Conservation (phyloP, 306 rosid genomes). For the Glycine soja region DNA sequence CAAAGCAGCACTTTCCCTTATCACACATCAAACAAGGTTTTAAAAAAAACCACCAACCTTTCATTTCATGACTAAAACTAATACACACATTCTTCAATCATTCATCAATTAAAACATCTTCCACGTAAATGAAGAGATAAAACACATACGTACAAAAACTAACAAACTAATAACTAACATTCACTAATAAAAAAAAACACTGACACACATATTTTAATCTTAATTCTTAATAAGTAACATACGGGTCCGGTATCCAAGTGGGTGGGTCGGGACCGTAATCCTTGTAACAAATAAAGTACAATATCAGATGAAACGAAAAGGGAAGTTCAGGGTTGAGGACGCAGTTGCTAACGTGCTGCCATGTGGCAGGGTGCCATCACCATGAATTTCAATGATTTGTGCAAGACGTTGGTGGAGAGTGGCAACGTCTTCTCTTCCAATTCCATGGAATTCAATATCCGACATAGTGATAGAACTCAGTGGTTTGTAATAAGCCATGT, state of each 20-base stretch:
- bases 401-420: constrained; percentile 57
- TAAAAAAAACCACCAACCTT: constrained; percentile 4
- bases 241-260: constrained; percentile 91
- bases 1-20: constrained; percentile 65
- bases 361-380: constrained; percentile 71
- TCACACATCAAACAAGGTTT: constrained; percentile 37
- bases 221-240: constrained; percentile 11
- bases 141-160: no score
- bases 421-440: constrained; percentile 51
- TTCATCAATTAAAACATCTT: constrained; percentile 8
- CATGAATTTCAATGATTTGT: constrained; percentile 55
- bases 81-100: no score
- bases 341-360: constrained; percentile 65
- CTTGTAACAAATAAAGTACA: constrained; percentile 73
- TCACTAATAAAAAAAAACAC: no score
- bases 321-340: constrained; percentile 78
- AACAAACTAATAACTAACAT: no score
- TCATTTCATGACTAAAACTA: not conserved
- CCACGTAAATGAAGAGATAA: not conserved
- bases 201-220: not conserved
- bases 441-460: constrained; percentile 74
- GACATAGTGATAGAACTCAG: constrained; percentile 59
- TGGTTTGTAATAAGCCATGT: constrained; percentile 50
- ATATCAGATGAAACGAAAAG: constrained; percentile 84
- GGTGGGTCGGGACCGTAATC: constrained; percentile 87